phyloP scores from a whole-genome alignment of 1,284 basidiomycete species.

The Hemileia vastatrix region DNA sequence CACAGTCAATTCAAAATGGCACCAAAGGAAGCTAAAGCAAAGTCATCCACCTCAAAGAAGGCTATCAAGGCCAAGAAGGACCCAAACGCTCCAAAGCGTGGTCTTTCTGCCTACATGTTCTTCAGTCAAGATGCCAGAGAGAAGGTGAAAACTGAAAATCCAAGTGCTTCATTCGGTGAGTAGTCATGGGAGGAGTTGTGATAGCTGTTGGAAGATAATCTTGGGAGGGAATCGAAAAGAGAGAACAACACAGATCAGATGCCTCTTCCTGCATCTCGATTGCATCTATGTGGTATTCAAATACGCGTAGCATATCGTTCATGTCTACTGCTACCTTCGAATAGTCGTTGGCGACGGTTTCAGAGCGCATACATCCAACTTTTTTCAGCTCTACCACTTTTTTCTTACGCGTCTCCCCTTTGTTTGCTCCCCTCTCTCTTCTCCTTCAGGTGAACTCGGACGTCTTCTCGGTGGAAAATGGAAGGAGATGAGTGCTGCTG shows the following conservation, averaged over 20 bases:
- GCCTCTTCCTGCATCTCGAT: too few relatives aligned
- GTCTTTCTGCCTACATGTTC: conserved; percentile 96
- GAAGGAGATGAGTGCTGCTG: conserved; percentile 71
- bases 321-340: too few relatives aligned
- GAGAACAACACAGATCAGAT: too few relatives aligned
- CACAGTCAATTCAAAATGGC: conserved; percentile 29
- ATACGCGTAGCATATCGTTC: too few relatives aligned
- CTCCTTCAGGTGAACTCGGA: conserved; percentile 60
- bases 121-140: conserved; percentile 93
- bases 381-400: too few relatives aligned
- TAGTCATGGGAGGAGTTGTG: conserved; percentile 27
- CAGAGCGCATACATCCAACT: too few relatives aligned
- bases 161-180: conserved; percentile 80
- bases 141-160: conserved; percentile 59
- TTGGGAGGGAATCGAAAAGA: too few relatives aligned
- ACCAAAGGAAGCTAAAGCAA: conserved; percentile 37
- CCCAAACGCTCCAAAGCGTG: conserved; percentile 73
- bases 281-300: too few relatives aligned
- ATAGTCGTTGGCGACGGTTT: too few relatives aligned
- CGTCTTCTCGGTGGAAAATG: conserved; percentile 78
- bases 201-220: too few relatives aligned
- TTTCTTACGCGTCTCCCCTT: neutral
- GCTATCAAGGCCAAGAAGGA: conserved; percentile 62
- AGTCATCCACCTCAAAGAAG: conserved; percentile 46
- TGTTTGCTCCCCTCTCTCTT: neutral